phyloP scores from a whole-genome alignment of 1,284 basidiomycete species.

The Salmacisia buchloeana region DNA sequence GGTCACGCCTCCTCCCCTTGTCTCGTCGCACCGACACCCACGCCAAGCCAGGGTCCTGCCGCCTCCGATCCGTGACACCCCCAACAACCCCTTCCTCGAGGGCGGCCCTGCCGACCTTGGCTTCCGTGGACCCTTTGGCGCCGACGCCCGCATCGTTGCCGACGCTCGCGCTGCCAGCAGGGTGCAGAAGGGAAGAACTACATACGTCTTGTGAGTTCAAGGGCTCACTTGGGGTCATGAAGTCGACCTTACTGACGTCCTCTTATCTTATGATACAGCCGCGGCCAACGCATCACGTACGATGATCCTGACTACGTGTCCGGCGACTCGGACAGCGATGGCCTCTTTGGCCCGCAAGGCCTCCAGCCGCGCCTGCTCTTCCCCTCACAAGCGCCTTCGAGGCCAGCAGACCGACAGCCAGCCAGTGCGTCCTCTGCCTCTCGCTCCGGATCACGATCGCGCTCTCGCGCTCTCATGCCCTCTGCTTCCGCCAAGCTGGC shows the following conservation, averaged over 20 bases:
- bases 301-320: conserved; percentile 34
- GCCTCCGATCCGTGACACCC: conserved; percentile 31
- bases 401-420: too few species aligned
- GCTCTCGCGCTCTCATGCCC: too few species aligned
- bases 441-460: neutral
- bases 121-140: conserved; percentile 26
- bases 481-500: too few species aligned
- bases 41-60: neutral
- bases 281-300: conserved; percentile 32
- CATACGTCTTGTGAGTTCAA: conserved; percentile 29
- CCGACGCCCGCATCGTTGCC: conserved; percentile 15
- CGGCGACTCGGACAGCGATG: conserved; percentile 17
- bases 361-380: conserved; percentile 1
- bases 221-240: neutral
- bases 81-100: conserved; percentile 43
- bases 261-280: conserved; percentile 2
- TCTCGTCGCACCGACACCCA: neutral
- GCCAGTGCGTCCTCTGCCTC: neutral
- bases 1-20: neutral
- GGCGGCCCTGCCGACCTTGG: conserved; percentile 44
- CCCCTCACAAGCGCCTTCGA: neutral
- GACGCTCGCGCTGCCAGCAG: neutral
- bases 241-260: neutral
- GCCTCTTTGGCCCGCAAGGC: neutral
- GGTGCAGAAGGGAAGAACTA: conserved; percentile 20